Evolutionary conservation across 2,329 filamentous ascomycete species (phyloP).

Genomic region (Colletotrichum trifolii): DNA sequence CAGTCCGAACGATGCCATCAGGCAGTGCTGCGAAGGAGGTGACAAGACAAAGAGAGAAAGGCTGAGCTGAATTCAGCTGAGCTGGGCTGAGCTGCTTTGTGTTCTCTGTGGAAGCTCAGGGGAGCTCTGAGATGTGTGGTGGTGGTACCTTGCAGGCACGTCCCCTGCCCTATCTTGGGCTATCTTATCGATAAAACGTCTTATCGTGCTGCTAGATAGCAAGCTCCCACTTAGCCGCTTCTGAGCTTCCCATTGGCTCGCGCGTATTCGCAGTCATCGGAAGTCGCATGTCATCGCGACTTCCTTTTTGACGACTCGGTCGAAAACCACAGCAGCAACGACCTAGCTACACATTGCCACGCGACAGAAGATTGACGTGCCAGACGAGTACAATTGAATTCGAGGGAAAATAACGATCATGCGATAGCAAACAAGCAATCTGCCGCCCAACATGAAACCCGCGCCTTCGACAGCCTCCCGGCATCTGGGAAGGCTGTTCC

Average conservation of each 20-base stretch:
- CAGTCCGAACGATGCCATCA: too few relatives aligned
- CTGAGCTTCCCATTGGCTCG: conserved; percentile 28
- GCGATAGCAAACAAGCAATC: conserved; percentile 1
- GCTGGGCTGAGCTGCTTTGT: neutral
- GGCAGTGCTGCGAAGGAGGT: too few relatives aligned
- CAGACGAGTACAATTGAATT: neutral
- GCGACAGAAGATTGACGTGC: too few relatives aligned
- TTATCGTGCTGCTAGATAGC: neutral
- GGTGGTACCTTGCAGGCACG: too few relatives aligned
- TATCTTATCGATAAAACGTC: conserved; percentile 1
- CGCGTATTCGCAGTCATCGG: conserved; percentile 8
- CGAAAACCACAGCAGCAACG: neutral
- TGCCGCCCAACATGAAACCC: neutral
- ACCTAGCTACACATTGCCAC: neutral
- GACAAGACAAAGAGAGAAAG: neutral
- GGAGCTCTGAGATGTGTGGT: too few relatives aligned
- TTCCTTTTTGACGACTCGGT: neutral
- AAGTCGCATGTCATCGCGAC: conserved; percentile 20
- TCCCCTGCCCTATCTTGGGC: neutral
- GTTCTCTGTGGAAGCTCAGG: too few relatives aligned
- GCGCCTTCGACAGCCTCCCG: neutral
- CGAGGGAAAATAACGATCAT: neutral
- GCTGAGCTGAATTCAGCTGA: neutral
- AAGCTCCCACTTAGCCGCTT: neutral
- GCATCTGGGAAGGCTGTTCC: neutral